Evolutionary conservation across 2,329 filamentous ascomycete genomes (phyloP), one percentile per base, ranked within the genome.

Genomic region (Fusarium haematococcum): DNA sequence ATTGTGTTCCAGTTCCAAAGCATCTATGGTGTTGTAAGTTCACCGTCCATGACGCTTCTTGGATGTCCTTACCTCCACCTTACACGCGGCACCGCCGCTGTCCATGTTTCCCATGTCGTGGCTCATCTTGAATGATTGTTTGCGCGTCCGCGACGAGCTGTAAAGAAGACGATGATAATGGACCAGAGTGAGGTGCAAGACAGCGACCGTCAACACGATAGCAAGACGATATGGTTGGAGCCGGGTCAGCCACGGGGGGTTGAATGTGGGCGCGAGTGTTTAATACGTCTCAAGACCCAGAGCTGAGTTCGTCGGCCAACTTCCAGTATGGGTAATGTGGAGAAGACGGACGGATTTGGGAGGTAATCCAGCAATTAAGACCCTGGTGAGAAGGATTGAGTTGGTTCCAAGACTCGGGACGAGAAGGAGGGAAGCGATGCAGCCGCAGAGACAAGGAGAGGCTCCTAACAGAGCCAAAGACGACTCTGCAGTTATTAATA

Each of bases 1-100:
- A 93, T 86, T 3, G 91, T 92, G 82, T 92, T 87, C 92, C 92
- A 94, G 80, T 94, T 95, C 92, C 92, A 94, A 37, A 94, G 84
- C 93, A 94, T 95, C 91, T 94, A 48, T n/a, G 35, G 9, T 8
- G 39, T 23, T 66, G 13, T 71, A 48, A 68, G 64, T 23, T 45
- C 18, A 27, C 35, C 6, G 30, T 48, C 57, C 20, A 32, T 37
- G n/a, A 37, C 14, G 57, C 16, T 18, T 20, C 32, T 35, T 23
- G 56, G 27, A 59, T 18, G 63, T 32, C 66, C 77, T 32, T 76
- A 84, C 82, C 35, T 77, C 78, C 45, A 83, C 77, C 63, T 82
- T 82, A 75, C 82, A 84, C 27, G 73, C 74, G 41, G 71, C 63
- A 35, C 70, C 75, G 54, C 72, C 70, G 62, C 45, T 37, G 39